These are phyloP conservation scores for Pythium monospermum DNA, from an alignment of 352 stramenopile genomes.

Conservation along the genomic window DNA sequence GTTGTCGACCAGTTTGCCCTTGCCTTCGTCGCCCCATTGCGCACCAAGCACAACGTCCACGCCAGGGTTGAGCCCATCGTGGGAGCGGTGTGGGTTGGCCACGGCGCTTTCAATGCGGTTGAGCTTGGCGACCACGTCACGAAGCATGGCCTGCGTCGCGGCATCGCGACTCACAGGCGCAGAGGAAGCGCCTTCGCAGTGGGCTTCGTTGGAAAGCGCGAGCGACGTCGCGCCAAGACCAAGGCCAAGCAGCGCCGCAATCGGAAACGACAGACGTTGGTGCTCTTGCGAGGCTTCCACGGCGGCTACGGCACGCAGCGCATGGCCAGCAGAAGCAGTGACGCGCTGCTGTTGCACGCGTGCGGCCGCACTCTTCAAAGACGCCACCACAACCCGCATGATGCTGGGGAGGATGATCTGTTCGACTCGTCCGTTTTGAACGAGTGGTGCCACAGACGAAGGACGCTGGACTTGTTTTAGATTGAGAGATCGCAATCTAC, in stretches of 20 bases:
- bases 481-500: not conserved
- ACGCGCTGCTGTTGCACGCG: constrained; percentile 6
- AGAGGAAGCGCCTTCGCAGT: constrained; percentile 2
- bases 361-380: constrained; percentile 6
- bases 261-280: constrained; percentile 9
- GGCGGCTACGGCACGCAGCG: constrained; percentile 29
- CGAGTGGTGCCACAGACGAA: constrained; percentile 16
- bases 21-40: constrained; percentile 99
- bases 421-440: constrained; percentile 24
- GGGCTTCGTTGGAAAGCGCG: constrained; percentile 9
- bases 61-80: constrained; percentile 57
- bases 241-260: constrained; percentile 38
- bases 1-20: constrained; percentile 98
- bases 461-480: not conserved
- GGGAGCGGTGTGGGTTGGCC: constrained; percentile 71
- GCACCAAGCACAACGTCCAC: constrained; percentile 95
- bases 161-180: constrained; percentile 43
- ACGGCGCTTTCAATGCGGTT: constrained; percentile 85
- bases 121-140: constrained; percentile 81
- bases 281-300: constrained; percentile 5
- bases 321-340: constrained; percentile 2
- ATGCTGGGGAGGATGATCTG: not conserved
- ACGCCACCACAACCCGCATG: constrained; percentile 15
- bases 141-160: constrained; percentile 64
- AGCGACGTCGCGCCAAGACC: constrained; percentile 30